Evolutionary conservation across 1,284 basidiomycete genomes (phyloP).

Genomic region (Apiotrichum porosum): DNA sequence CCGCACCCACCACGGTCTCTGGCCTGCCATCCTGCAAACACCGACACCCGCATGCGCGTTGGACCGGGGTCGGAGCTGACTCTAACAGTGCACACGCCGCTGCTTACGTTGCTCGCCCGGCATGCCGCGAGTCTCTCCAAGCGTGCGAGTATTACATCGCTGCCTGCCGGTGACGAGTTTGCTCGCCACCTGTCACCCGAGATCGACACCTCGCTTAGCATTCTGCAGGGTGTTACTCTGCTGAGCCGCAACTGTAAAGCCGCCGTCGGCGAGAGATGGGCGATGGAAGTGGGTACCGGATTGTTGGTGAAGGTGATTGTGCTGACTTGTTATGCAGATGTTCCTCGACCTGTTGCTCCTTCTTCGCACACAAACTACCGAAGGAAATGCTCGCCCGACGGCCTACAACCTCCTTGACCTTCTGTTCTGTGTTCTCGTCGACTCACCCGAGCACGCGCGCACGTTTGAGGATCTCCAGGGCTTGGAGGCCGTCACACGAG

Average conservation of each 20-base stretch:
- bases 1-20: background rate
- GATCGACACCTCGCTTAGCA: slow-evolving; percentile 52
- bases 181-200: slow-evolving; percentile 28
- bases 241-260: slow-evolving; percentile 64
- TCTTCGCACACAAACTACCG: slow-evolving; percentile 29
- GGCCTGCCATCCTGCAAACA: too few species aligned
- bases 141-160: slow-evolving; percentile 22
- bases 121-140: slow-evolving; percentile 31
- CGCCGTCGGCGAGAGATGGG: slow-evolving; percentile 62
- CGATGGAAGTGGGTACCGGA: slow-evolving; percentile 61
- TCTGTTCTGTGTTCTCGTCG: slow-evolving; percentile 74
- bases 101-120: slow-evolving; percentile 30
- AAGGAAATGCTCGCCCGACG: slow-evolving; percentile 39
- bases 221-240: slow-evolving; percentile 75
- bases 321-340: slow-evolving; percentile 24
- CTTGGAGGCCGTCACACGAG: slow-evolving; percentile 70
- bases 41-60: too few species aligned
- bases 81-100: slow-evolving; percentile 28
- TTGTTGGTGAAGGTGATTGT: too few species aligned
- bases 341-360: slow-evolving; percentile 41
- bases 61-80: background rate
- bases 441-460: slow-evolving; percentile 65
- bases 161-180: slow-evolving; percentile 29
- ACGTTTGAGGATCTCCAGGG: slow-evolving; percentile 70
- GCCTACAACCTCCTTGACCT: slow-evolving; percentile 70